Percentiles rank a stretch among this genome's conserved stretches.
Conservation (phyloP, 2,329 filamentous ascomycete genomes). For the Penicillium sclerotiorum region DNA sequence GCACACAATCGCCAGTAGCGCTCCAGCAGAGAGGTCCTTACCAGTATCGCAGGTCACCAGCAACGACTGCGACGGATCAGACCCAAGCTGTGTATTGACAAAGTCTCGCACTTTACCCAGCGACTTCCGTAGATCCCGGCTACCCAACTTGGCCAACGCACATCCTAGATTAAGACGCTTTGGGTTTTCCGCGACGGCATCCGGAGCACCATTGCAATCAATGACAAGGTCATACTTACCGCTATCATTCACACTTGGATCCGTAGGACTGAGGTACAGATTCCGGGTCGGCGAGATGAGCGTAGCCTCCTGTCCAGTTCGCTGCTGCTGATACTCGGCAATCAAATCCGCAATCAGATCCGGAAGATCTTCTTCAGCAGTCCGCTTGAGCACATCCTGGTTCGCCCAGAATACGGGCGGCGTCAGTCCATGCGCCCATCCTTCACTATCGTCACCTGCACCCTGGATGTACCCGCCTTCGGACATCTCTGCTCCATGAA, state of each 20-base stretch:
- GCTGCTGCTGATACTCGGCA: constrained; percentile 26
- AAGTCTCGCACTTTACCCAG: constrained; percentile 66
- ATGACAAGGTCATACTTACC: constrained; percentile 50
- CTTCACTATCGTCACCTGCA: constrained; percentile 91
- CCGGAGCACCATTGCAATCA: constrained; percentile 38
- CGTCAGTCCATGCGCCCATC: constrained; percentile 83
- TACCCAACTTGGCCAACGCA: constrained; percentile 74
- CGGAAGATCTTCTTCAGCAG: constrained; percentile 67
- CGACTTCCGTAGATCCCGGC: constrained; percentile 75
- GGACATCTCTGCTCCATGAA: constrained; percentile 68
- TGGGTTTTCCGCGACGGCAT: constrained; percentile 40
- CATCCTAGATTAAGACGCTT: constrained; percentile 62
- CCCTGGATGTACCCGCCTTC: constrained; percentile 87
- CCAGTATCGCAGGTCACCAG: constrained; percentile 75
- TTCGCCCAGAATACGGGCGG: constrained; percentile 79
- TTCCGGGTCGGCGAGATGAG: constrained; percentile 43
- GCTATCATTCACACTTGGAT: constrained; percentile 38
- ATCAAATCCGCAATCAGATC: constrained; percentile 52
- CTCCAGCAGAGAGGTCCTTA: constrained; percentile 77
- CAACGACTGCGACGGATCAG: constrained; percentile 38
- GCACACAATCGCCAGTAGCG: constrained; percentile 75
- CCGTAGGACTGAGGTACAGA: constrained; percentile 33
- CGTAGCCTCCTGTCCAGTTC: constrained; percentile 26
- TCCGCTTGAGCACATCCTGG: constrained; percentile 59
- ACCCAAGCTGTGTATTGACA: constrained; percentile 41